Evolutionary conservation across 805 yeast species (phyloP).

Genomic region (Candida alai): DNA sequence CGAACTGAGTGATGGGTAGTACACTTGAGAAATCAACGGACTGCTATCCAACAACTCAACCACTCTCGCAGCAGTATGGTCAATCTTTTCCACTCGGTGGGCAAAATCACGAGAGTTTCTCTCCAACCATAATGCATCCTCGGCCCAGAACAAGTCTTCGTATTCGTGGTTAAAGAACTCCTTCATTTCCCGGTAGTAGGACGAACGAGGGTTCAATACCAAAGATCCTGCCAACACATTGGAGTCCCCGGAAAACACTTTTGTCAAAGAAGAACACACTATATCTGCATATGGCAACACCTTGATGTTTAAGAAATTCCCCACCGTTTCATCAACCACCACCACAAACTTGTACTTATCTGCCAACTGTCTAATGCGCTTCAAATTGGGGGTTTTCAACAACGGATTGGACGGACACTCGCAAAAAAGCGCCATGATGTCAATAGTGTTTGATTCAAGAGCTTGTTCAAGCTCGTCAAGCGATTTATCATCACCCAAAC

Average conservation of each 20-base stretch:
- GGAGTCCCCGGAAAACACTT: constrained; percentile 90
- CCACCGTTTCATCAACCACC: constrained; percentile 92
- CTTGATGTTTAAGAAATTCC: constrained; percentile 82
- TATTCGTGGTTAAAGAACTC: constrained; percentile 47
- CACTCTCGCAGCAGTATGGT: constrained; percentile 52
- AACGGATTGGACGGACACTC: constrained; percentile 97
- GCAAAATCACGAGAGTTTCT: constrained; percentile 90
- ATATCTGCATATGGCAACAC: constrained; percentile 82
- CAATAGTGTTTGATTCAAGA: constrained; percentile 51
- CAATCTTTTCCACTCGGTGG: constrained; percentile 53
- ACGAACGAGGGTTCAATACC: constrained; percentile 67
- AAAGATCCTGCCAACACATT: constrained; percentile 94
- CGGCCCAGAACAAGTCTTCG: constrained; percentile 82
- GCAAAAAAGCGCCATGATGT: constrained; percentile 74
- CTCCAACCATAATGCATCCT: constrained; percentile 89
- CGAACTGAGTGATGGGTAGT: constrained; percentile 61
- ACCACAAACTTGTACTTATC: constrained; percentile 70
- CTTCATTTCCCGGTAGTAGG: constrained; percentile 47
- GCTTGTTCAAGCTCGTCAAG: constrained; percentile 60
- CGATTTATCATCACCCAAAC: constrained; percentile 73
- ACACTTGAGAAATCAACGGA: constrained; percentile 58
- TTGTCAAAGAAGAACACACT: constrained; percentile 82
- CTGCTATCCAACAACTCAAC: constrained; percentile 49
- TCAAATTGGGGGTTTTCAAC: constrained; percentile 76
- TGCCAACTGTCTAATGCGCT: constrained; percentile 60